Percentiles rank a stretch among this genome's conserved stretches.
Conservation (phyloP, 1,284 basidiomycete species). For the Melampsora americana region DNA sequence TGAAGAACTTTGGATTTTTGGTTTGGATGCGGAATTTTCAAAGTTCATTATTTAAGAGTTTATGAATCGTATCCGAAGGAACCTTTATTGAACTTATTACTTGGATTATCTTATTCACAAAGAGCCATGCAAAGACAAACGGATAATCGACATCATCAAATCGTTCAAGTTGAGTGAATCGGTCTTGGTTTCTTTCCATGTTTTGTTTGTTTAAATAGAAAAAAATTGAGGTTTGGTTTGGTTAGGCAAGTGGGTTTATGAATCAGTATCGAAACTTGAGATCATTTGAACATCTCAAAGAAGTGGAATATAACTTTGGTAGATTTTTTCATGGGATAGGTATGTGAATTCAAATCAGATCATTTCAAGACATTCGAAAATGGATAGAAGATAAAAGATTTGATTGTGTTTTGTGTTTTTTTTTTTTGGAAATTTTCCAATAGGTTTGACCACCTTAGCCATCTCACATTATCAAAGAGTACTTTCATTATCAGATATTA, state of each 20-base stretch:
- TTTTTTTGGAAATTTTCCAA: background rate
- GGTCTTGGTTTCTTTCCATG: conserved; percentile 19
- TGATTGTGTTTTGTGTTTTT: too few relatives aligned
- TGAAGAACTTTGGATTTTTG: too few relatives aligned
- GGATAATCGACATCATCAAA: conserved; percentile 85
- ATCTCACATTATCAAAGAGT: conserved; percentile 76
- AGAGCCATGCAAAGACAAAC: conserved; percentile 87
- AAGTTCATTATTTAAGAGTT: conserved; percentile 83
- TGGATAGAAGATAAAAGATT: too few relatives aligned
- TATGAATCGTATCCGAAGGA: conserved; percentile 79
- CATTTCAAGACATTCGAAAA: too few relatives aligned
- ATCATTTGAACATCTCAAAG: conserved; percentile 56
- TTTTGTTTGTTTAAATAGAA: conserved; percentile 11
- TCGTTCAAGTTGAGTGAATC: conserved; percentile 62
- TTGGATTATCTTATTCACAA: conserved; percentile 79
- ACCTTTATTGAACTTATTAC: conserved; percentile 74
- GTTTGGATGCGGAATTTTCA: background rate
- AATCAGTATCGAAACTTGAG: conserved; percentile 68
- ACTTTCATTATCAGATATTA: conserved; percentile 58
- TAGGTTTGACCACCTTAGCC: conserved; percentile 75
- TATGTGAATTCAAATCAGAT: conserved; percentile 56
- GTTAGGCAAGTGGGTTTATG: conserved; percentile 75
- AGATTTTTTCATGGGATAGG: conserved; percentile 85
- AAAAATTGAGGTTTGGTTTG: background rate
- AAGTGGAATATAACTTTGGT: conserved; percentile 86